Percentiles rank a stretch among this genome's conserved stretches.
These are phyloP conservation scores for Rhododendron simsii DNA, from an alignment of 148 eudicot species.

Conservation along the genomic window DNA sequence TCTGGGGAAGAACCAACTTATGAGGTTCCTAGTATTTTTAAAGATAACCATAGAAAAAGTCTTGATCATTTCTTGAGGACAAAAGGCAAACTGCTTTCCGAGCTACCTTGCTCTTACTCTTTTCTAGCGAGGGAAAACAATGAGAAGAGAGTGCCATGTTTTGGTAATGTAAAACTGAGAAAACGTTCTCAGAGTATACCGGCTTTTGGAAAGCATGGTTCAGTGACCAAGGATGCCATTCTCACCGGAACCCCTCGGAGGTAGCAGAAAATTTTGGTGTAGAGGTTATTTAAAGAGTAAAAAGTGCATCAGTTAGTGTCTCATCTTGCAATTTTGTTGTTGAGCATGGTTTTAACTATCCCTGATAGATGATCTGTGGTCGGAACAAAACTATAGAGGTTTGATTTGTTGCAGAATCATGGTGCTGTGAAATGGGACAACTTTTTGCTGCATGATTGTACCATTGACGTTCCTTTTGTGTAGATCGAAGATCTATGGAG, in stretches of 20 bases:
- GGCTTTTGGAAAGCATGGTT: constrained; percentile 32
- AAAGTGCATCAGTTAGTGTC: neutral
- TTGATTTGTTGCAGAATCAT: neutral
- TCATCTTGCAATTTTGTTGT: neutral
- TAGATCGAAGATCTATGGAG: neutral
- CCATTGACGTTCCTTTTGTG: neutral
- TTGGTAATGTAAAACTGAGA: constrained; percentile 37
- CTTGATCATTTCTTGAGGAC: constrained; percentile 47
- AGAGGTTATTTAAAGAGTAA: neutral
- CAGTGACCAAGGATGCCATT: constrained; percentile 20
- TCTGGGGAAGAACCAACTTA: constrained; percentile 17
- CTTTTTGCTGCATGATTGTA: neutral
- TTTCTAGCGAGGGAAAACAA: constrained; percentile 31
- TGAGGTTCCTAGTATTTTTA: constrained; percentile 8
- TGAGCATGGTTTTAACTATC: neutral
- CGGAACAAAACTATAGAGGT: neutral
- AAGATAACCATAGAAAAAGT: constrained; percentile 34
- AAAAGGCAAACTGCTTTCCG: constrained; percentile 39
- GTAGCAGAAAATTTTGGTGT: neutral
- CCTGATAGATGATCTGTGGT: neutral
- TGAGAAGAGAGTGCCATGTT: constrained; percentile 27
- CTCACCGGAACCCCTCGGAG: constrained; percentile 12
- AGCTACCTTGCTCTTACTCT: constrained; percentile 23
- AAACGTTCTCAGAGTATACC: constrained; percentile 67
- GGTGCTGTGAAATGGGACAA: neutral